Evolutionary conservation across 1,284 basidiomycete genomes (phyloP).

Genomic region (Sporisorium iseilematis-ciliati): DNA sequence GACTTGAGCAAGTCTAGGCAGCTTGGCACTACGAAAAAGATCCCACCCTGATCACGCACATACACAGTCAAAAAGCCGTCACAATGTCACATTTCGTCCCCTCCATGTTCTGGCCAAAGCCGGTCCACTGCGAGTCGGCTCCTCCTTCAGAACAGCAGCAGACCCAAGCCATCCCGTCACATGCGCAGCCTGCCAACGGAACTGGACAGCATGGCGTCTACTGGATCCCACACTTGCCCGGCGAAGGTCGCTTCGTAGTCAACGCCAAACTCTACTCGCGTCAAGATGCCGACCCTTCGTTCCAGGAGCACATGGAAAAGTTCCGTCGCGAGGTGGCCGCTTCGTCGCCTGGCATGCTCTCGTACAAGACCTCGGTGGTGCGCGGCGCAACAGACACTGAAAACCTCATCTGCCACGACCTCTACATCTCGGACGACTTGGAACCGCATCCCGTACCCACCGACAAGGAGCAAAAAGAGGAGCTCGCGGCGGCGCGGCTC

Average conservation of each 20-base stretch:
- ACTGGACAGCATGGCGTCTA: constrained; percentile 42
- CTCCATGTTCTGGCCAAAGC: constrained; percentile 46
- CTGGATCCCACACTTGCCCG: constrained; percentile 61
- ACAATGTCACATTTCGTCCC: constrained; percentile 56
- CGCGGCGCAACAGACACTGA: constrained; percentile 53
- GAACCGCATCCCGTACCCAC: constrained; percentile 55
- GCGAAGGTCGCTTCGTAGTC: constrained; percentile 63
- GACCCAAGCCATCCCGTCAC: constrained; percentile 10
- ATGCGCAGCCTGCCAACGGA: constrained; percentile 24
- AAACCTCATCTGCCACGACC: constrained; percentile 64
- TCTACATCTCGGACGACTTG: constrained; percentile 63
- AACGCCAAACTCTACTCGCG: constrained; percentile 62
- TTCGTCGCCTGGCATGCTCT: constrained; percentile 63
- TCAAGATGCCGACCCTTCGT: constrained; percentile 58
- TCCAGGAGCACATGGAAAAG: constrained; percentile 57
- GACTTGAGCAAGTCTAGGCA: neutral
- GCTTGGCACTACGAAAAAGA: neutral
- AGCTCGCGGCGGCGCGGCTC: constrained; percentile 29
- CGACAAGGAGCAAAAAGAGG: constrained; percentile 18
- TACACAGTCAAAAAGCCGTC: neutral
- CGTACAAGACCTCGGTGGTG: constrained; percentile 62
- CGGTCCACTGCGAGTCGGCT: constrained; percentile 51
- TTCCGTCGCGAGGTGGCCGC: constrained; percentile 61
- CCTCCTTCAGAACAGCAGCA: constrained; percentile 31
- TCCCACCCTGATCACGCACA: neutral